These are phyloP conservation scores for Talaromyces pinophilus DNA, from an alignment of 2,329 filamentous ascomycete species.

Conservation along the genomic window DNA sequence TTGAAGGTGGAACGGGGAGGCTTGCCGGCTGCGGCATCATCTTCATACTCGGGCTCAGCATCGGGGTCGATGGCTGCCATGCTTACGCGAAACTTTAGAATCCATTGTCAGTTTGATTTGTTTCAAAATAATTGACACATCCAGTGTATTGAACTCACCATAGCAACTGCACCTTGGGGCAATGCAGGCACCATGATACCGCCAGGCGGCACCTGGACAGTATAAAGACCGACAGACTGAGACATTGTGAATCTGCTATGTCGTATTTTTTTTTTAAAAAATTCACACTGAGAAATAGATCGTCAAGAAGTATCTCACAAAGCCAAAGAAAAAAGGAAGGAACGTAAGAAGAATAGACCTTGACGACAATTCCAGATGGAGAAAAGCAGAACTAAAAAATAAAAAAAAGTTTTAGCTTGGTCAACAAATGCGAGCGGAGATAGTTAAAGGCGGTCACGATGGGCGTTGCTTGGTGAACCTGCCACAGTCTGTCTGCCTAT, in stretches of 20 bases:
- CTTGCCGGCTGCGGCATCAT: constrained; percentile 61
- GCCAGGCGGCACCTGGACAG: constrained; percentile 84
- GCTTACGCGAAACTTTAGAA: constrained; percentile 81
- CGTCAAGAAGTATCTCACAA: neutral
- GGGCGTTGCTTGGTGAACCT: constrained; percentile 17
- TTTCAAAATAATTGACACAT: neutral
- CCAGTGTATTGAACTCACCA: constrained; percentile 61
- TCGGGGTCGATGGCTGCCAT: constrained; percentile 98
- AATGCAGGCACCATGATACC: constrained; percentile 78
- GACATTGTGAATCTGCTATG: constrained; percentile 42
- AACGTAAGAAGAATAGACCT: neutral
- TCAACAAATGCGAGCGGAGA: constrained; percentile 18
- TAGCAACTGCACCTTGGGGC: constrained; percentile 72
- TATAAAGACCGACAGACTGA: constrained; percentile 77
- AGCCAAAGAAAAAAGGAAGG: neutral
- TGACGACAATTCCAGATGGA: constrained; percentile 4
- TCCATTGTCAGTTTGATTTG: neutral
- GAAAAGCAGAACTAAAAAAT: neutral
- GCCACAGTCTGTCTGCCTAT: too few relatives aligned
- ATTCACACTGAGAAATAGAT: neutral
- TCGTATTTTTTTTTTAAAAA: neutral
- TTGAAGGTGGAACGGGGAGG: constrained; percentile 83
- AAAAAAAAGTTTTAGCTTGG: constrained; percentile 21
- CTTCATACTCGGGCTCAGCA: constrained; percentile 67
- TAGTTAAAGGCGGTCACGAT: constrained; percentile 18